phyloP scores from a whole-genome alignment of 2,329 filamentous ascomycete genomes.

The Trichophyton verrucosum region DNA sequence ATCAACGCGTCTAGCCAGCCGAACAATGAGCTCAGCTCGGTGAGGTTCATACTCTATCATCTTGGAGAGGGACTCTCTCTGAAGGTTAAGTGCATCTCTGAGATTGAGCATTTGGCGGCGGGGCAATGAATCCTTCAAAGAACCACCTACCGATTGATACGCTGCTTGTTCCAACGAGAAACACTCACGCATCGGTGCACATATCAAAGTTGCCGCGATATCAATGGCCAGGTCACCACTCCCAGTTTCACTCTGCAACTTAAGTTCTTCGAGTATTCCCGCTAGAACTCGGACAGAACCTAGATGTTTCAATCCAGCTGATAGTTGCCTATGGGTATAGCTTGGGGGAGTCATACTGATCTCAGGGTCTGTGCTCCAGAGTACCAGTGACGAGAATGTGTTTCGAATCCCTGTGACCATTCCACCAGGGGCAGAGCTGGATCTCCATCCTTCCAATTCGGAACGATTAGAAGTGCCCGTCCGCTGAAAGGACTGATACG shows the following conservation, averaged over 20 bases:
- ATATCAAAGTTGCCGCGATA: constrained; percentile 32
- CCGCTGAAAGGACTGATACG: constrained; percentile 40
- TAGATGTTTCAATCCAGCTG: constrained; percentile 30
- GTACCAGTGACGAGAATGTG: constrained; percentile 40
- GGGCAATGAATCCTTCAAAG: constrained; percentile 20
- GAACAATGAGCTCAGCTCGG: constrained; percentile 33
- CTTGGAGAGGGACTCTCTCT: constrained; percentile 29
- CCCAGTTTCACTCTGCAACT: constrained; percentile 29
- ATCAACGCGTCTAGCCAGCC: constrained; percentile 35
- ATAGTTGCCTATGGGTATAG: constrained; percentile 45
- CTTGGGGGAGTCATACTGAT: constrained; percentile 41
- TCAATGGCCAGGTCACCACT: constrained; percentile 34
- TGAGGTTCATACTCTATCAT: constrained; percentile 34
- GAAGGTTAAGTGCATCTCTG: constrained; percentile 28
- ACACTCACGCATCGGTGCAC: constrained; percentile 29
- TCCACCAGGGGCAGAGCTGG: constrained; percentile 33
- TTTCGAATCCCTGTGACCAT: constrained; percentile 38
- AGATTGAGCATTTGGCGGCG: constrained; percentile 29
- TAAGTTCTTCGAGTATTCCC: constrained; percentile 31
- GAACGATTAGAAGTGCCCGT: constrained; percentile 34
- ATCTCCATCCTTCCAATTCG: constrained; percentile 43
- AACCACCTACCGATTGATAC: constrained; percentile 24
- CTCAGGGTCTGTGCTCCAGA: constrained; percentile 41
- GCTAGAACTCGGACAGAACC: constrained; percentile 29
- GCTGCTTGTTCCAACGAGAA: constrained; percentile 28